Evolutionary conservation across 371 early-diverging fungal genomes (phyloP), one percentile per base, ranked within the genome.

Genomic region (Parasitella parasitica): DNA sequence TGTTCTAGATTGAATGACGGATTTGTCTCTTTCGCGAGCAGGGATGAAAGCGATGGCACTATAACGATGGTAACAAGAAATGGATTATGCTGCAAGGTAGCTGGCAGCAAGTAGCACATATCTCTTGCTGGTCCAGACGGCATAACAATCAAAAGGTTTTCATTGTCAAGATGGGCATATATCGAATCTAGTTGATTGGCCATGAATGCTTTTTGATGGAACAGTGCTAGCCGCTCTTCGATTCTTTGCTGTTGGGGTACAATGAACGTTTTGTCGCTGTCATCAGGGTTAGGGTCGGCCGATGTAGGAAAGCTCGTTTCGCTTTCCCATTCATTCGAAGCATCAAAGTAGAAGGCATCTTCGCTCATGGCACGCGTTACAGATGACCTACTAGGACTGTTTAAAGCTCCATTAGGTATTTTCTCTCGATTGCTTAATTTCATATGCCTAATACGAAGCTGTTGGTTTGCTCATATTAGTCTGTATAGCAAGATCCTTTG

Each of bases 181-280:
- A 57, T 43, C 4, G 43, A 39, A 16, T 57, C 57, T 5, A 30
- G 20, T 32, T 57, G 57, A 9, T 57, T 57, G 9, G 57, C 22
- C 13, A 49, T 49, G n/a, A 49, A 49, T n/a, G 28, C 8, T 28
- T 27, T 28, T 6, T 49, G 49, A 16, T 49, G 26, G n/a, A 49
- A 49, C 28, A 43, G 11, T 9, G 18, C 8, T 11, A 43, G 43
- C 22, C 43, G 43, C 22, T 22, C 43, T 18, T 43, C 22, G 6
- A 43, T 43, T 20, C 15, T 13, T 4, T 27, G 28, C 2, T 49
- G 43, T 49, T 49, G 28, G 26, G 28, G 49, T 26, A 49, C 15
- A 15, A 24, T 49, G 28, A 28, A n/a, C 28, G 13, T 13, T 12
- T n/a, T 49, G 26, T 11, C 16, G 4, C 22, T 46, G 11, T 13